Evolutionary conservation across 192 early-diverging fungal species (phyloP).

Genomic region (Umbelopsis sp.): DNA sequence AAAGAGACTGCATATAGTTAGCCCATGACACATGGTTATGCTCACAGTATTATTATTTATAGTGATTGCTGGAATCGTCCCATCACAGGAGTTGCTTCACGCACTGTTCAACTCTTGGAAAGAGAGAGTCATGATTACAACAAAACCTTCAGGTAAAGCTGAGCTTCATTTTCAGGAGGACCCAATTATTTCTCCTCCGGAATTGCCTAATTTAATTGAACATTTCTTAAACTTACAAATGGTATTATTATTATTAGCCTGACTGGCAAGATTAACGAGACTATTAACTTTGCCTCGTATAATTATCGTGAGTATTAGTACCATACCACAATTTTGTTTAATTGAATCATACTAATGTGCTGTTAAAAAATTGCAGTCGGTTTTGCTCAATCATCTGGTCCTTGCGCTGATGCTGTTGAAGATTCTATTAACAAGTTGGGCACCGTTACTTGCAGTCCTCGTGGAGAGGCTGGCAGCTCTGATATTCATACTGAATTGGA

Average conservation of each 20-base stretch:
- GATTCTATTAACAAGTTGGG: constrained; percentile 63
- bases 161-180: not conserved
- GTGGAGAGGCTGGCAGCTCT: constrained; percentile 66
- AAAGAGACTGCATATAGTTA: not conserved
- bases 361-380: constrained; percentile 51
- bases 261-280: constrained; percentile 70
- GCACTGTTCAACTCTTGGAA: constrained; percentile 77
- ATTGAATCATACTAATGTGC: too few relatives aligned
- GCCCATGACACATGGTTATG: not conserved
- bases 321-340: too few relatives aligned
- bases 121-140: constrained; percentile 76
- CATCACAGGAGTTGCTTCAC: constrained; percentile 85
- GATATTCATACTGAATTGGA: constrained; percentile 75
- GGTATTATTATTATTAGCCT: constrained; percentile 38
- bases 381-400: constrained; percentile 85
- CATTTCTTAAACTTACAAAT: constrained; percentile 17
- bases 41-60: not conserved
- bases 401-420: constrained; percentile 87
- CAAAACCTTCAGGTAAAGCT: constrained; percentile 60
- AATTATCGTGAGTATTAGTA: constrained; percentile 61
- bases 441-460: constrained; percentile 58
- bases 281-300: constrained; percentile 88
- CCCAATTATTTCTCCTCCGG: not conserved
- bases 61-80: constrained; percentile 91
- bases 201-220: not conserved